These are phyloP conservation scores for Amaranthus palmeri DNA, from an alignment of 148 eudicot genomes.

Conservation along the genomic window DNA sequence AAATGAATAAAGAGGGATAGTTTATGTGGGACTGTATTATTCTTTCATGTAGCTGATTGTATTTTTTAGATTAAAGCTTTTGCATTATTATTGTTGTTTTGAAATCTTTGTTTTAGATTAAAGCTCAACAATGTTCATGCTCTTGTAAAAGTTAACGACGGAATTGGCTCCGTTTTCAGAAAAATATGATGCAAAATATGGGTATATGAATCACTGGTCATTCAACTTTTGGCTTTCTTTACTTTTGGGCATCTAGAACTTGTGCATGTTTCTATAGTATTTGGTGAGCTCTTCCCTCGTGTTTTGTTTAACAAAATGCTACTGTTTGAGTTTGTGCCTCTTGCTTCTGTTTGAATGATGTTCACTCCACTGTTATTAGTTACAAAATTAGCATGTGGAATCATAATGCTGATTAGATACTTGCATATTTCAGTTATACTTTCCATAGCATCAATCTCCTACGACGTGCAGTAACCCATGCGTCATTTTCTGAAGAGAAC, in stretches of 20 bases:
- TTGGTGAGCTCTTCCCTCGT: not conserved
- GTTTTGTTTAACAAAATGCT: not conserved
- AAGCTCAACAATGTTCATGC: not conserved
- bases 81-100: not conserved
- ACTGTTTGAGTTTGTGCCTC: not conserved
- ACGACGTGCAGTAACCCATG: slow-evolving; percentile 82
- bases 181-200: not conserved
- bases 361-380: not conserved
- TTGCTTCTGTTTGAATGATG: not conserved
- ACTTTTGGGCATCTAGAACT: not conserved
- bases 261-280: not conserved
- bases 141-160: not conserved
- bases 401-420: not conserved
- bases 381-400: not conserved
- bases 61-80: too few relatives aligned
- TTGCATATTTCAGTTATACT: slow-evolving; percentile 43
- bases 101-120: not conserved
- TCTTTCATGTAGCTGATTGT: too few relatives aligned
- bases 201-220: not conserved
- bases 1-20: not conserved
- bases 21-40: too few relatives aligned
- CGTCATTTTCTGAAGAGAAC: slow-evolving; percentile 85
- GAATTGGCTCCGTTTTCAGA: not conserved
- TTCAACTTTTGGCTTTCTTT: not conserved
- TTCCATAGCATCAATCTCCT: slow-evolving; percentile 45